Conservation (phyloP, 1,284 basidiomycete genomes). For the Ganoderma sinense region DNA sequence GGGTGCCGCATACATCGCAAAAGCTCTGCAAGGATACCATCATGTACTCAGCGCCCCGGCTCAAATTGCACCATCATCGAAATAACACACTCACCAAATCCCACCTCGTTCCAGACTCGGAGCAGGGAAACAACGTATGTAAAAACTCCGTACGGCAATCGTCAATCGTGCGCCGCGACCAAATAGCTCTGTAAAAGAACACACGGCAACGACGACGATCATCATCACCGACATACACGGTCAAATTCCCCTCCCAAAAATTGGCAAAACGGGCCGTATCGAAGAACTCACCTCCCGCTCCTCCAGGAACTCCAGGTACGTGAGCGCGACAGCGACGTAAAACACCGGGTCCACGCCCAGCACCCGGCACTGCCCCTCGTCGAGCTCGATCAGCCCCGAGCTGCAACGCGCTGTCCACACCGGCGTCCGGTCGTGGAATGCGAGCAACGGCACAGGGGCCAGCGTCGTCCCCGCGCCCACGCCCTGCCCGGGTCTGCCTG, state of each 20-base stretch:
- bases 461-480: conserved; percentile 26
- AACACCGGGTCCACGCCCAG: conserved; percentile 79
- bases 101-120: background rate
- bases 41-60: background rate
- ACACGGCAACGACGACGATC: conserved; percentile 4
- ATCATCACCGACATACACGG: background rate
- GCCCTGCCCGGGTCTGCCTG: conserved; percentile 22
- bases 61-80: background rate
- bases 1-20: background rate
- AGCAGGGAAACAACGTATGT: background rate
- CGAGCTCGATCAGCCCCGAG: conserved; percentile 69
- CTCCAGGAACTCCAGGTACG: conserved; percentile 77
- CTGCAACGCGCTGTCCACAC: conserved; percentile 63
- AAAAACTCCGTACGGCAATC: conserved; percentile 31
- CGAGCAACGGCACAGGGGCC: conserved; percentile 56
- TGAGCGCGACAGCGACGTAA: conserved; percentile 76
- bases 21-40: background rate
- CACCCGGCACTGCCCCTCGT: conserved; percentile 59
- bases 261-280: background rate
- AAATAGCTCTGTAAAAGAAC: conserved; percentile 36
- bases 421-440: conserved; percentile 76
- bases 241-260: background rate
- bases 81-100: background rate
- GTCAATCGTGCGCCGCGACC: conserved; percentile 39
- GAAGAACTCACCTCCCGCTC: conserved; percentile 72